Conservation (phyloP, 2,329 filamentous ascomycete species). For the Monosporascus sp. region DNA sequence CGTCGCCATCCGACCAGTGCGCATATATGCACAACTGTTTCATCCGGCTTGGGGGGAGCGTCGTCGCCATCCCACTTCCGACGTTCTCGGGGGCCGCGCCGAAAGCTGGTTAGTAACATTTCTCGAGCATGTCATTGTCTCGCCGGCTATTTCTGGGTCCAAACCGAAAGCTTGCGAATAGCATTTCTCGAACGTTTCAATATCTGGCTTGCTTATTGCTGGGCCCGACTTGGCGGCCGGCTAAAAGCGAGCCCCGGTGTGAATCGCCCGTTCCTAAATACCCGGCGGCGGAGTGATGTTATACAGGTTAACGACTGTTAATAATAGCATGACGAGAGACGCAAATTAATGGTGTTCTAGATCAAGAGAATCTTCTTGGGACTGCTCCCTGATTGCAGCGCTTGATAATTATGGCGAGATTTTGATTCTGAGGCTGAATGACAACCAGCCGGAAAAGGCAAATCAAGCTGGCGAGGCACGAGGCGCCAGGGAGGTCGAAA, state of each 20-base stretch:
- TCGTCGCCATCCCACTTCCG: background rate
- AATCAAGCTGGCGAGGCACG: too few relatives aligned
- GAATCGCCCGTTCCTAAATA: background rate
- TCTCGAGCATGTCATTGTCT: background rate
- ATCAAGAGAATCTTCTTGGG: background rate
- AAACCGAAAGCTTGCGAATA: background rate
- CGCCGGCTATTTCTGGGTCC: background rate
- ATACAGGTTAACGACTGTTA: background rate
- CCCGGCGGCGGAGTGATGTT: background rate
- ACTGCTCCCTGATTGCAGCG: background rate
- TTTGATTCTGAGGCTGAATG: too few relatives aligned
- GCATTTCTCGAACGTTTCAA: background rate
- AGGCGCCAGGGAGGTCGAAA: too few relatives aligned
- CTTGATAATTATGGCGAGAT: background rate
- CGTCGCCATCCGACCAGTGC: background rate
- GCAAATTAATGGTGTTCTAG: background rate
- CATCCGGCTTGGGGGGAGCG: background rate
- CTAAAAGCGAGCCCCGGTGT: background rate
- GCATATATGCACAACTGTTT: background rate
- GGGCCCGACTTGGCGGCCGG: background rate
- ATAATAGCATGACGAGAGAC: background rate
- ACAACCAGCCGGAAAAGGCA: too few relatives aligned
- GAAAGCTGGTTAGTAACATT: background rate
- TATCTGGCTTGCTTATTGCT: background rate
- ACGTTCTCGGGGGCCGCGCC: background rate